Conservation (phyloP, 2,329 filamentous ascomycete species). For the Trichoderma sp. region DNA sequence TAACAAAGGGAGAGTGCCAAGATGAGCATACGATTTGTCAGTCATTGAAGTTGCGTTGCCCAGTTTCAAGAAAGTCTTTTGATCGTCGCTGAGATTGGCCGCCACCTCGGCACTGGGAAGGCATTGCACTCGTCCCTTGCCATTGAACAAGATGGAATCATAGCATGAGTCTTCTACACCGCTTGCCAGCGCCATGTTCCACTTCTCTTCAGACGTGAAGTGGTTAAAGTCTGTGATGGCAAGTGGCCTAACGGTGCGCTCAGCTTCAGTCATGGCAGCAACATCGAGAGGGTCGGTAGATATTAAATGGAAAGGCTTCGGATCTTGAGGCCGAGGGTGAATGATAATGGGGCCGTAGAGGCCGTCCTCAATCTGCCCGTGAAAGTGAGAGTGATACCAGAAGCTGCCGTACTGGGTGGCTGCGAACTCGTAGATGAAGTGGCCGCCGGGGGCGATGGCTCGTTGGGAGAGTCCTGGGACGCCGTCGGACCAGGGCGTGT, state of each 20-base stretch:
- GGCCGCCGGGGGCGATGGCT: constrained; percentile 51
- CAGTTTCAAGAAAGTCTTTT: constrained; percentile 37
- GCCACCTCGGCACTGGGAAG: constrained; percentile 49
- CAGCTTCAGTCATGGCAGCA: constrained; percentile 53
- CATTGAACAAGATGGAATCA: constrained; percentile 64
- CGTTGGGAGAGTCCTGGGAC: constrained; percentile 59
- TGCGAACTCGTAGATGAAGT: constrained; percentile 57
- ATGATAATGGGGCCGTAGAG: constrained; percentile 60
- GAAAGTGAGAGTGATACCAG: constrained; percentile 63
- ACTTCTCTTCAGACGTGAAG: constrained; percentile 52
- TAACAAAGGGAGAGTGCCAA: fast-evolving
- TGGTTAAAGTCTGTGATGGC: constrained; percentile 60
- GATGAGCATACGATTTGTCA: constrained; percentile 44
- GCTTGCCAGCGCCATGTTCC: constrained; percentile 48
- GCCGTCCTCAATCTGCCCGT: constrained; percentile 61
- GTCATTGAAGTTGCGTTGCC: constrained; percentile 43
- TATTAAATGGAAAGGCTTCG: constrained; percentile 55
- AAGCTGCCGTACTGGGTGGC: constrained; percentile 60
- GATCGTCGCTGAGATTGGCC: constrained; percentile 40
- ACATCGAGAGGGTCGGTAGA: constrained; percentile 40
- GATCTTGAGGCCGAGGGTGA: constrained; percentile 38
- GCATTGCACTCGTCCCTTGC: constrained; percentile 60
- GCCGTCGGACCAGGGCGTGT: constrained; percentile 63
- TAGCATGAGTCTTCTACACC: constrained; percentile 58
- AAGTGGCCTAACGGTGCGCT: constrained; percentile 49